Evolutionary conservation across 257 asterid genomes (phyloP), one percentile per base, ranked within the genome.

Genomic region (Solanum chiquidenum): DNA sequence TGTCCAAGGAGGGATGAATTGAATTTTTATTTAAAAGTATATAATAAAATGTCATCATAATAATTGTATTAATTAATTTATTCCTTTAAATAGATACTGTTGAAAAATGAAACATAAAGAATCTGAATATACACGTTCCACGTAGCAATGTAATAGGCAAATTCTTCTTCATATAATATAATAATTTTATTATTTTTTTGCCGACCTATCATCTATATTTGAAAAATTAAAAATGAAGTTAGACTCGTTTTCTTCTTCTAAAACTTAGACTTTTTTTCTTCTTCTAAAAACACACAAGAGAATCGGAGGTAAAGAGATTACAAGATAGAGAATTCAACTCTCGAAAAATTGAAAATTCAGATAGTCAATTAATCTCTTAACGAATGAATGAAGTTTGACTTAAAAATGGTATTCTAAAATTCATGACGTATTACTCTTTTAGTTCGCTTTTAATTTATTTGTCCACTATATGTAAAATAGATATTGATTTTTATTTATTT

Each of bases 401-500:
- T 11, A 0, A 11, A 74, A 9, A 37, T 1, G 33, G n/a, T 75
- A 38, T 23, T 38, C 3, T 75, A 38, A 37, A 10, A 76, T 6
- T 38, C 12, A 76, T 38, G 10, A 37, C 4, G 12, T 58, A 20
- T 21, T 58, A 58, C 0, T 58, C 11, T 55, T 18, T 55, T 20
- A 1, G 4, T 20, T 55, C 0, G 11, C 4, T 55, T 55, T 55
- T 55, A 20, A 55, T 20, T 7, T 55, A 55, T 58, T 58, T 20
- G 11, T 58, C 0, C 0, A 58, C 2, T 7, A 3, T 20, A 20
- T 0, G 12, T 2, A 58, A 20, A 58, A 58, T 58, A 58, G 0
- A 58, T 20, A 0, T 58, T 0, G 0, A 20, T 58, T 58, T 58
- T 0, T 20, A 20, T 58, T 20, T 58, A 2, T 58, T 58, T 0